These are phyloP conservation scores for Penicillium egyptiacum DNA, from an alignment of 495 filamentous ascomycete species.

Conservation along the genomic window DNA sequence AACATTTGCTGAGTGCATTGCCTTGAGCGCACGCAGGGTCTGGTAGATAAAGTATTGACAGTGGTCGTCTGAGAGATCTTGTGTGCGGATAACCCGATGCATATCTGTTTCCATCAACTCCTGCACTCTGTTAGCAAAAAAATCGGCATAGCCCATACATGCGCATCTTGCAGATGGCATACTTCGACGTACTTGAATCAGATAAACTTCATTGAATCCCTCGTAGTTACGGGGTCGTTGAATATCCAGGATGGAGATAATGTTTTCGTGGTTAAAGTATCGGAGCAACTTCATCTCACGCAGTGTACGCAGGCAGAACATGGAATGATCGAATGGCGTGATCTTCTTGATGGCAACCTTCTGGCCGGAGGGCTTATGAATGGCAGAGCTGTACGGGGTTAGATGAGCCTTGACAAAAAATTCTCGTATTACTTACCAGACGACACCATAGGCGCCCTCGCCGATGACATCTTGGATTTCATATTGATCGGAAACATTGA, in stretches of 20 bases:
- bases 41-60: slow-evolving; percentile 99
- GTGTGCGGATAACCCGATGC: slow-evolving; percentile 98
- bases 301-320: slow-evolving; percentile 96
- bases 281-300: slow-evolving; percentile 99
- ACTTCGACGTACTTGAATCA: slow-evolving; percentile 78
- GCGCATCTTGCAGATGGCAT: neutral
- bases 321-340: slow-evolving; percentile 97
- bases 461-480: slow-evolving; percentile 99
- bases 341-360: slow-evolving; percentile 99
- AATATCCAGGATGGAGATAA: slow-evolving; percentile 98
- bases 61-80: slow-evolving; percentile 97
- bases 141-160: neutral
- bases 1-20: slow-evolving; percentile 99
- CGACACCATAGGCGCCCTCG: slow-evolving; percentile 97
- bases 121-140: slow-evolving; percentile 40
- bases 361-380: slow-evolving; percentile 97
- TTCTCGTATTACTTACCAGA: slow-evolving; percentile 68
- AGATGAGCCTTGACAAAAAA: slow-evolving; percentile 16
- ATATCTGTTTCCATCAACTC: slow-evolving; percentile 99
- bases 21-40: slow-evolving; percentile 95
- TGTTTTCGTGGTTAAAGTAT: slow-evolving; percentile 99
- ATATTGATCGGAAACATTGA: slow-evolving; percentile 99
- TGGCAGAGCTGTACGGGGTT: slow-evolving; percentile 71
- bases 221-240: slow-evolving; percentile 97
- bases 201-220: slow-evolving; percentile 95